phyloP scores from a whole-genome alignment of 176 grass and related monocot genomes.

The Cymbopogon citratus region DNA sequence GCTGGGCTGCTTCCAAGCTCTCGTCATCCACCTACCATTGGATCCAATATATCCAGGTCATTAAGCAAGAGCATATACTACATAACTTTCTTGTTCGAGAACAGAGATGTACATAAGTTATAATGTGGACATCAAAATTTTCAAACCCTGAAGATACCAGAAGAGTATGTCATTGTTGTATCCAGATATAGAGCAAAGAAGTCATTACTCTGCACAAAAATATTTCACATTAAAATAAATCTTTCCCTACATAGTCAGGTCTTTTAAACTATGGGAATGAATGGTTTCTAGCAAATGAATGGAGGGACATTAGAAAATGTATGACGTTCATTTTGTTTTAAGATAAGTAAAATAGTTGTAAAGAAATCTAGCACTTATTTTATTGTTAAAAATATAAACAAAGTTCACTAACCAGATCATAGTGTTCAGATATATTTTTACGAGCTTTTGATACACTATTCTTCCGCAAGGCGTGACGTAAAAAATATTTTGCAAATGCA shows the following conservation, averaged over 20 bases:
- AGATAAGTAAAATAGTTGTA: no score
- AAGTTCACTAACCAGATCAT: conserved; percentile 36
- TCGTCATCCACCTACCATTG: conserved; percentile 47
- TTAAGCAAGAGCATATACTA: neutral
- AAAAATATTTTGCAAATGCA: conserved; percentile 62
- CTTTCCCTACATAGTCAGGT: no score
- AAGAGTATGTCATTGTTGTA: conserved; percentile 82
- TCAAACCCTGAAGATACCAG: conserved; percentile 60
- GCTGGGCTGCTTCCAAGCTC: conserved; percentile 55
- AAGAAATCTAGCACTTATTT: no score
- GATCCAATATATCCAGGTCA: neutral
- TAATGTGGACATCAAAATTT: neutral
- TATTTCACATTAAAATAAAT: neutral
- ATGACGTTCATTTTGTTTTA: no score
- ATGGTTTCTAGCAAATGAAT: neutral
- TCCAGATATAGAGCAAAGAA: conserved; percentile 78
- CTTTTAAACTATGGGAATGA: neutral
- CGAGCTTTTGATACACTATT: conserved; percentile 65
- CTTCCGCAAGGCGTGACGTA: conserved; percentile 45
- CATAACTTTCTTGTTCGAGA: conserved; percentile 18
- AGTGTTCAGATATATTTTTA: conserved; percentile 72
- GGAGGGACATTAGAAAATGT: no score
- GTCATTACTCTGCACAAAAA: conserved; percentile 53
- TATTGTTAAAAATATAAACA: no score
- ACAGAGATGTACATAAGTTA: neutral